Evolutionary conservation across 257 asterid species (phyloP), one percentile per base, ranked within the genome.

Genomic region (Ocimum tenuiflorum): DNA sequence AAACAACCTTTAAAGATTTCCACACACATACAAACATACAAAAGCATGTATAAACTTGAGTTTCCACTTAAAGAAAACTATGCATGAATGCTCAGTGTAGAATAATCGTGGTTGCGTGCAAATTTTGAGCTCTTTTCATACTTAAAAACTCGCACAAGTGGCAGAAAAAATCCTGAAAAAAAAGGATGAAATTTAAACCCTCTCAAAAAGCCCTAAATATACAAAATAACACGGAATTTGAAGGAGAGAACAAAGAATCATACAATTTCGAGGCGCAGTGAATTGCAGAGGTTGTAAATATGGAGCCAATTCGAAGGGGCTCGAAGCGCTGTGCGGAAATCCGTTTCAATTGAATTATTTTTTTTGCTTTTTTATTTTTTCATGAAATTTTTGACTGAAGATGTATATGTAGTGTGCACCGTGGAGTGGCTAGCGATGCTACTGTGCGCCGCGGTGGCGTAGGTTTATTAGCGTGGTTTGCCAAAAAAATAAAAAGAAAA

Each of bases 201-300:
- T 52, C 38, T 20, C 3, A 24, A 43, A 65, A 51, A 77, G 61
- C 85, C 85, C 85, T 80, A 80, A 71, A 7, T 46, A 55, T 8
- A 50, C 23, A 38, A 1, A 48, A 66, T 39, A 38, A 60, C 35
- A 42, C 23, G 23, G 45, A 58, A 49, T 36, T 13, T 7, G 51
- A 38, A 14, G 24, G 12, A 19, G 6, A 27, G 31, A 27, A 27
- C 31, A 27, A 27, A 4, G 14, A 59, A 19, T 53, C 14, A 41
- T 29, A 38, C 65, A 71, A 50, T 33, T 33, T 59, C 1, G 43
- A 41, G 50, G 74, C 55, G 52, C 66, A 22, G 73, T 19, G 53
- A 71, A 35, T 53, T 36, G 53, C 33, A 65, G 50, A 19, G 23
- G 22, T 41, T 19, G 35, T 47, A 39, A 13, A 33, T 59, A 36